A percentile compares a stretch with the other conserved stretches of the same genome.
These are phyloP conservation scores for Olyra latifolia DNA, from an alignment of 176 grass and related monocot genomes.

Conservation along the genomic window DNA sequence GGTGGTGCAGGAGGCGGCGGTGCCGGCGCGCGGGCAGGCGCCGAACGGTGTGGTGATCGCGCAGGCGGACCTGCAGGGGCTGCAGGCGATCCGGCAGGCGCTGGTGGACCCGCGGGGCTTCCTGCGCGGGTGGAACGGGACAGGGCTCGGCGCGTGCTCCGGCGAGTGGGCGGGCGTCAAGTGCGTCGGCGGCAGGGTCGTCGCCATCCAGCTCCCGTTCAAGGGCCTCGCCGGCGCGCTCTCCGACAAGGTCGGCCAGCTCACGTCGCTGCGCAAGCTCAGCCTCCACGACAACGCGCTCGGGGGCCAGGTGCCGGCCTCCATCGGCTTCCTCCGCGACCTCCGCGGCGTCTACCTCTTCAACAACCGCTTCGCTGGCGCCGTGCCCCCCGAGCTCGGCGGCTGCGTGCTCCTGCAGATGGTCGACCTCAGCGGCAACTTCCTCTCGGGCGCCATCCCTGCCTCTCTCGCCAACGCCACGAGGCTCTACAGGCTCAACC, in stretches of 20 bases:
- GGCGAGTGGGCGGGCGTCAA: conserved; percentile 83
- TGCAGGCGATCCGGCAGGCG: conserved; percentile 70
- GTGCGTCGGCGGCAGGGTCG: conserved; percentile 73
- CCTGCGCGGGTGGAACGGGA: conserved; percentile 88
- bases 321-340: conserved; percentile 63
- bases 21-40: conserved; percentile 5
- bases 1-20: neutral
- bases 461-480: conserved; percentile 55
- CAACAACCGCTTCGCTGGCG: conserved; percentile 88
- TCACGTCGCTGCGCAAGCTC: conserved; percentile 70
- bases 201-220: conserved; percentile 88
- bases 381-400: conserved; percentile 59
- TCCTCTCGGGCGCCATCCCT: conserved; percentile 62
- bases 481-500: conserved; percentile 60
- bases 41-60: conserved; percentile 71
- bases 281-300: conserved; percentile 92
- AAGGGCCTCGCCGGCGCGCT: conserved; percentile 68
- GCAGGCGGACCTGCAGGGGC: conserved; percentile 74
- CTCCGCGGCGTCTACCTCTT: conserved; percentile 84
- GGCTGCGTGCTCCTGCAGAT: conserved; percentile 65
- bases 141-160: conserved; percentile 84
- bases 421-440: conserved; percentile 88
- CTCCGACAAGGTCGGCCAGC: conserved; percentile 78
- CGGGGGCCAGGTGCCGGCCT: conserved; percentile 59
- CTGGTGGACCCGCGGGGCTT: conserved; percentile 64